phyloP scores from a whole-genome alignment of 257 asterid species.

The Primulina tabacum region DNA sequence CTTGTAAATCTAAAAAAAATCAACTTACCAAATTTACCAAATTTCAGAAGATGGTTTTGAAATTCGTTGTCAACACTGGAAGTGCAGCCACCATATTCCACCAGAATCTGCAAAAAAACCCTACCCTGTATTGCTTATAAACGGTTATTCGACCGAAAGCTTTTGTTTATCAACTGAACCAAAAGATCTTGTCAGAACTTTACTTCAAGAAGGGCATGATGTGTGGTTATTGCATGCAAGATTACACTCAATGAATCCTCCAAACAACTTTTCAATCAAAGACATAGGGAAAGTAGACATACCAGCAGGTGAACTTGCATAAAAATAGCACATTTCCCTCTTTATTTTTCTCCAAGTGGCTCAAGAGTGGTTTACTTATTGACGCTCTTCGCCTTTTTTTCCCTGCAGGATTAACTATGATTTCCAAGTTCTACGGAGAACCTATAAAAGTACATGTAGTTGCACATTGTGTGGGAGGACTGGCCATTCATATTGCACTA shows the following conservation, averaged over 20 bases:
- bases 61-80: conserved; percentile 45
- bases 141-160: conserved; percentile 56
- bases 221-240: conserved; percentile 45
- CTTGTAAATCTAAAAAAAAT: not conserved
- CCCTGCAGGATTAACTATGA: conserved; percentile 41
- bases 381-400: not conserved
- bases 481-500: conserved; percentile 48
- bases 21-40: not conserved
- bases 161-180: conserved; percentile 51
- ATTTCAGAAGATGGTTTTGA: conserved; percentile 40
- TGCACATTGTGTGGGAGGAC: conserved; percentile 57
- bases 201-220: conserved; percentile 46
- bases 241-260: conserved; percentile 32
- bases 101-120: conserved; percentile 17
- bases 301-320: conserved; percentile 34
- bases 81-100: conserved; percentile 20
- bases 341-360: not conserved
- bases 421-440: conserved; percentile 33
- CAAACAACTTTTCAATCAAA: conserved; percentile 37
- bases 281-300: conserved; percentile 53
- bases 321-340: too few relatives aligned
- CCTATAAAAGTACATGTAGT: conserved; percentile 38
- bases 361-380: not conserved
- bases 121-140: conserved; percentile 44
- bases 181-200: conserved; percentile 50